Evolutionary conservation across 768 basidiomycete species (phyloP), one percentile per base, ranked within the genome.

Genomic region (Suillus americanus): DNA sequence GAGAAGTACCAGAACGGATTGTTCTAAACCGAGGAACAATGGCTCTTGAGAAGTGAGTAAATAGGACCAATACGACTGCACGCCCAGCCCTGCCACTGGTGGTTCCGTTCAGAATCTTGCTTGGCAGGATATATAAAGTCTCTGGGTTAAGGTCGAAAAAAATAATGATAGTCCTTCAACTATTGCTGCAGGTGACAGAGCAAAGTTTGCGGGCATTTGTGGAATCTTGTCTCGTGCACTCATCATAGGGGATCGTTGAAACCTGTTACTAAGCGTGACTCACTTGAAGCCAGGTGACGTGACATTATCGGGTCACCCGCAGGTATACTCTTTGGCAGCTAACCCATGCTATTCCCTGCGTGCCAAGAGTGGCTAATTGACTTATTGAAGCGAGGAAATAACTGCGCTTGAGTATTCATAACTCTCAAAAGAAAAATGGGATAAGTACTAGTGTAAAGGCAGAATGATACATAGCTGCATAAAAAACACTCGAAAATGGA

Each of bases 401-500:
- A 13, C 46, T 13, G 13, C n/a, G n/a, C n/a, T n/a, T n/a, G 23
- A 48, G 23, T 46, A 46, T 46, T 23, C n/a, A 12, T 6, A 33
- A 51, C 50, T 28, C 50, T 28, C 50, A 28, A 51, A 51, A 51
- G 50, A 51, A 28, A 25, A 23, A 51, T 25, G 25, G 2, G 14
- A 25, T 51, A 20, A 30, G 53, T 40, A 57, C 56, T 57, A 40
- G 56, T 57, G 56, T 57, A 57, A 40, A 40, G 25, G 10, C 56
- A 57, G 10, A 25, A 40, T 40, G 41, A 65, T 65, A 65, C 61
- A 65, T 65, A 53, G n/a, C n/a, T 45, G 62, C 43, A 66, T 65
- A 66, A 66, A 38, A 46, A 65, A 64, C 14, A 60, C 45, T 64
- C 23, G 3, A 50, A 6, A n/a, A 23, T 33, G 53, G 40, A 62